A percentile compares a stretch with the other conserved stretches of the same genome.
phyloP scores from a whole-genome alignment of 2,329 filamentous ascomycete species.

The Exophiala xenobiotica region DNA sequence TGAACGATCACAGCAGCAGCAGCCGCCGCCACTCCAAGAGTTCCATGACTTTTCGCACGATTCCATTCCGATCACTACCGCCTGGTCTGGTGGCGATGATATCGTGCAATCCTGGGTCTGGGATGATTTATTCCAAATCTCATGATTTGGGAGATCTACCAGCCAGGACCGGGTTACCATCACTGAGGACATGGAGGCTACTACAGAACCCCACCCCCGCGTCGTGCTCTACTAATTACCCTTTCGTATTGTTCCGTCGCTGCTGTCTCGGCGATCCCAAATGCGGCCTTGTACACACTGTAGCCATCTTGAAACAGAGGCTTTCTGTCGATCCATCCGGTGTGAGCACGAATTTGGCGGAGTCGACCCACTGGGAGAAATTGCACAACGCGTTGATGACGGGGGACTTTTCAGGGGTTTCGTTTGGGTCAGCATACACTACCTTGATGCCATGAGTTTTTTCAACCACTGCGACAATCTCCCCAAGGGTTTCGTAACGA shows the following conservation, averaged over 20 bases:
- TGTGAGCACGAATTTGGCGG: conserved; percentile 19
- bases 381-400: conserved; percentile 10
- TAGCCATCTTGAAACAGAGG: conserved; percentile 24
- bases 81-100: no score
- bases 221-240: not conserved
- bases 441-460: conserved; percentile 42
- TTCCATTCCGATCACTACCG: not conserved
- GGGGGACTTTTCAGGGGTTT: conserved; percentile 17
- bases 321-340: conserved; percentile 21
- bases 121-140: not conserved
- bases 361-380: conserved; percentile 26
- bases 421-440: conserved; percentile 33
- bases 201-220: not conserved
- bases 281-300: conserved; percentile 21
- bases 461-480: conserved; percentile 42
- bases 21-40: no score
- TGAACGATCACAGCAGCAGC: no score
- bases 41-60: no score
- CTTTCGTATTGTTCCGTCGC: conserved; percentile 5
- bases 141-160: not conserved
- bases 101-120: conserved; percentile 1
- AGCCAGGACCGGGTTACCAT: not conserved
- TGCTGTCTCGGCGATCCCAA: conserved; percentile 5
- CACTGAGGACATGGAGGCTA: not conserved
- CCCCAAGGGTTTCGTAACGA: conserved; percentile 46